These are phyloP conservation scores for Mortierella sp. DNA, from an alignment of 371 early-diverging fungal species.

Conservation along the genomic window DNA sequence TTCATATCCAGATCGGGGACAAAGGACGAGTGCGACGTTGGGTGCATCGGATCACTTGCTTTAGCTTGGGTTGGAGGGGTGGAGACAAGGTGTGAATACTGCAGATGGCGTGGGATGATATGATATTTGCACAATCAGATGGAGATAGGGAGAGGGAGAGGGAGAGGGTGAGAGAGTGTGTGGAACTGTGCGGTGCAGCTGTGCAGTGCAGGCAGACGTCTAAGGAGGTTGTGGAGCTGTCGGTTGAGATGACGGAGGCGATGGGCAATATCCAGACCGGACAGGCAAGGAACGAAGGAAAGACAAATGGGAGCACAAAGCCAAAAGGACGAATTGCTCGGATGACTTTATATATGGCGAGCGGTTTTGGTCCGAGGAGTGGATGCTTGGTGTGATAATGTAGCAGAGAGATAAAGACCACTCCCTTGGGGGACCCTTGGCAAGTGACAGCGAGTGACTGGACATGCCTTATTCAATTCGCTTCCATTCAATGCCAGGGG, in stretches of 20 bases:
- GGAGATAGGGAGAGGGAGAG: not conserved
- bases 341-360: not conserved
- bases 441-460: too few species aligned
- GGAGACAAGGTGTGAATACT: not conserved
- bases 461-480: too few species aligned
- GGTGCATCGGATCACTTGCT: conserved; percentile 28
- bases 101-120: too few species aligned
- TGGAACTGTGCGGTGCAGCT: too few species aligned
- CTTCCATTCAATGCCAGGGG: too few species aligned
- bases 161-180: not conserved
- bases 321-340: not conserved
- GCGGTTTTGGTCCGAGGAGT: not conserved
- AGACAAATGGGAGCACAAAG: conserved; percentile 7
- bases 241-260: not conserved
- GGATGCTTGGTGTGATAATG: not conserved
- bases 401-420: too few species aligned
- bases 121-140: too few species aligned
- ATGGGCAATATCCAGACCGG: not conserved
- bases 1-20: conserved; percentile 47
- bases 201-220: too few species aligned
- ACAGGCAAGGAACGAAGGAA: not conserved
- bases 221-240: not conserved
- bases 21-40: conserved; percentile 36
- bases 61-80: not conserved
- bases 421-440: too few species aligned